Percentiles rank a stretch among this genome's conserved stretches.
Conservation (phyloP, 2,329 filamentous ascomycete genomes). For the Geosmithia morbida region DNA sequence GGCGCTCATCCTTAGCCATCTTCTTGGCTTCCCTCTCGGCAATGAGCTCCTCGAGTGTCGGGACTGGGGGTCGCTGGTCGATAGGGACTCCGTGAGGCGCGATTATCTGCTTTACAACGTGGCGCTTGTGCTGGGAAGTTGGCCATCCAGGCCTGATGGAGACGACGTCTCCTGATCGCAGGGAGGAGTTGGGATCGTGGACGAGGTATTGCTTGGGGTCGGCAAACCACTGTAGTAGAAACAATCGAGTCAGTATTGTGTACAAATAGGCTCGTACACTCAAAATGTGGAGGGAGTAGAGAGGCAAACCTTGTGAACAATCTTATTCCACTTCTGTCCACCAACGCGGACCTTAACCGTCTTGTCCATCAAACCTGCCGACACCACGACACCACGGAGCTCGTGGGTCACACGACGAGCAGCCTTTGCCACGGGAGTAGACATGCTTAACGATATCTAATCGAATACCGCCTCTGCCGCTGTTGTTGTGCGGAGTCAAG, state of each 20-base stretch:
- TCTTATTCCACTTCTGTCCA: conserved; percentile 55
- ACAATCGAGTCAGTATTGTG: not conserved
- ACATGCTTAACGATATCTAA: conserved; percentile 13
- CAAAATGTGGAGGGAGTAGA: not conserved
- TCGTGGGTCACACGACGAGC: conserved; percentile 32
- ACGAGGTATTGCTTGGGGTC: conserved; percentile 53
- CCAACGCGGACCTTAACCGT: conserved; percentile 68
- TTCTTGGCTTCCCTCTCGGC: conserved; percentile 38
- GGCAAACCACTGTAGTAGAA: conserved; percentile 45
- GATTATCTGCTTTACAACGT: conserved; percentile 63
- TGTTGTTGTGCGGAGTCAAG: not conserved
- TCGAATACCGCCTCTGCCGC: not conserved
- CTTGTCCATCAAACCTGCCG: conserved; percentile 62
- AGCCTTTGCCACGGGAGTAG: conserved; percentile 23
- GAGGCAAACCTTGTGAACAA: conserved; percentile 51
- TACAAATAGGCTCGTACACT: not conserved
- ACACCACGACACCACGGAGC: conserved; percentile 58
- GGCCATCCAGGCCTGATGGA: conserved; percentile 53
- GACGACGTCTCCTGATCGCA: conserved; percentile 62
- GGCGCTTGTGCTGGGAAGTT: conserved; percentile 51
- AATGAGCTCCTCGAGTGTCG: conserved; percentile 47
- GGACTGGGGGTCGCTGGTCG: conserved; percentile 49
- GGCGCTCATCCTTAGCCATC: conserved; percentile 40
- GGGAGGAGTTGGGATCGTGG: conserved; percentile 62
- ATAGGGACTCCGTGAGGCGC: conserved; percentile 52